Conservation (phyloP, 768 basidiomycete genomes). For the Punctularia strigosozonata region DNA sequence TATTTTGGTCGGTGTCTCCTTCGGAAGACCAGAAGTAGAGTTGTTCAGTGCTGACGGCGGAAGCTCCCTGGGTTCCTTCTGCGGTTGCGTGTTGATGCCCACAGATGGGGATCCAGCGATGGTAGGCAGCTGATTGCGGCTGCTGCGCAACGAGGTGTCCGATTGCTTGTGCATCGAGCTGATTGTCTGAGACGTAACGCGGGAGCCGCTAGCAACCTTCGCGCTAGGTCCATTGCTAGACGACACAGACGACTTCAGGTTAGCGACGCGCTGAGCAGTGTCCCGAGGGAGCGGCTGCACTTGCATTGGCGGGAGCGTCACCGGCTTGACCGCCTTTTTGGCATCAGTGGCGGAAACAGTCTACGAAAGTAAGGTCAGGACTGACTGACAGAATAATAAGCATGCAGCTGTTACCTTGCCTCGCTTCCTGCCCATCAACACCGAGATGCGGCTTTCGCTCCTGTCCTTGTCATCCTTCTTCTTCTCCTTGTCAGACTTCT, state of each 20-base stretch:
- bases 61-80: constrained; percentile 45
- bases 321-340: constrained; percentile 58
- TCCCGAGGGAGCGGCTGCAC: constrained; percentile 72
- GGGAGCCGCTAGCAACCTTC: constrained; percentile 35
- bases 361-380: constrained; percentile 25
- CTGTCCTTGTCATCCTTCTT: constrained; percentile 77
- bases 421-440: constrained; percentile 77
- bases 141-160: constrained; percentile 62
- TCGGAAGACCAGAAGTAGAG: constrained; percentile 38
- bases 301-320: constrained; percentile 82
- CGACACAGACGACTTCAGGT: constrained; percentile 47
- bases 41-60: constrained; percentile 44
- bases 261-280: constrained; percentile 80
- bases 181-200: constrained; percentile 70
- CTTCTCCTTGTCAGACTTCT: constrained; percentile 36
- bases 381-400: constrained; percentile 2
- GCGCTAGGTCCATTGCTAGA: constrained; percentile 27
- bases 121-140: constrained; percentile 68
- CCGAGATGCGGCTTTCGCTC: constrained; percentile 83
- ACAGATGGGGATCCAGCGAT: constrained; percentile 93
- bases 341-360: constrained; percentile 77
- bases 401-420: constrained; percentile 83
- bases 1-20: constrained; percentile 89
- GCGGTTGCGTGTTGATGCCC: constrained; percentile 41
- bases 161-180: constrained; percentile 85